phyloP scores from a whole-genome alignment of 2,329 filamentous ascomycete species.

The Rutstroemia sp. region DNA sequence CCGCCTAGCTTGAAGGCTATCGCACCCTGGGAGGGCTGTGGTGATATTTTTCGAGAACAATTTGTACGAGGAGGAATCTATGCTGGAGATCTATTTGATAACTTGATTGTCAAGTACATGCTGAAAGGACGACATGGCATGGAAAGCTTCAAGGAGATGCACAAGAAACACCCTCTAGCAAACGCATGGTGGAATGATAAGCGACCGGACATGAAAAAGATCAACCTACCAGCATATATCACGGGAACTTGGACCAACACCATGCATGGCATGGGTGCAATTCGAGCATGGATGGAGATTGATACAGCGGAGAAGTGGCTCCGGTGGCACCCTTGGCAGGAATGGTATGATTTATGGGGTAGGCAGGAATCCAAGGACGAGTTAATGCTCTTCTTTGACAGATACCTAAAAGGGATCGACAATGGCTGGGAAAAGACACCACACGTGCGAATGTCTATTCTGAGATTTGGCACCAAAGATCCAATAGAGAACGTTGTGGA shows the following conservation, averaged over 20 bases:
- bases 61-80: constrained; percentile 11
- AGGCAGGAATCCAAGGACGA: constrained; percentile 31
- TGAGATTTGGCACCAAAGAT: constrained; percentile 18
- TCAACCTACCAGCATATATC: constrained; percentile 14
- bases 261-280: constrained; percentile 4
- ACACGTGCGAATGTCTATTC: constrained; percentile 33
- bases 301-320: constrained; percentile 9
- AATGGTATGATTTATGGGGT: constrained; percentile 39
- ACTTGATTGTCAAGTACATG: not conserved
- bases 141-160: constrained; percentile 12
- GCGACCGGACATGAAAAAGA: constrained; percentile 3
- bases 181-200: constrained; percentile 16
- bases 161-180: constrained; percentile 1
- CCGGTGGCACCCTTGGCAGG: constrained; percentile 29
- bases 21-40: constrained; percentile 15
- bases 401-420: constrained; percentile 35
- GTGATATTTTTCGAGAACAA: constrained; percentile 14
- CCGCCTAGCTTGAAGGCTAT: constrained; percentile 14
- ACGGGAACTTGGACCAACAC: constrained; percentile 5
- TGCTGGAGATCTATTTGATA: constrained; percentile 2
- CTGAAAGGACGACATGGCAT: not conserved
- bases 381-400: constrained; percentile 38
- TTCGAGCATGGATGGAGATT: constrained; percentile 2
- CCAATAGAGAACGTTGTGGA: constrained; percentile 9
- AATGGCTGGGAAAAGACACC: constrained; percentile 43